phyloP scores from a whole-genome alignment of 1,139 yeast genomes.

The Spathaspora sp. region DNA sequence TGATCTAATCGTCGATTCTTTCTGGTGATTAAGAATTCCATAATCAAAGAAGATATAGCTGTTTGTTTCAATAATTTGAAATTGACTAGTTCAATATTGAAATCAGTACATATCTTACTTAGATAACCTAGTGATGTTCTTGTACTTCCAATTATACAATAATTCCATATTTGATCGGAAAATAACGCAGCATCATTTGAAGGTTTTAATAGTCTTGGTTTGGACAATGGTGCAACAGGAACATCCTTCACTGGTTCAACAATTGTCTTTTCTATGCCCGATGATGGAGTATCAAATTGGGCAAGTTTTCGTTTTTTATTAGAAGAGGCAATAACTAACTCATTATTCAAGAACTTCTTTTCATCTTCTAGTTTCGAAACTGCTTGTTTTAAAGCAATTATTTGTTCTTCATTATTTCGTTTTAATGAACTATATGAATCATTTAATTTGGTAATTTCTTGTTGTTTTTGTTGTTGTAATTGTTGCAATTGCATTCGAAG shows the following conservation, averaged over 20 bases:
- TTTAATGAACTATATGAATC: slow-evolving; percentile 29
- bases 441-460: slow-evolving; percentile 44
- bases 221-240: not conserved
- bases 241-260: not conserved
- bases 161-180: slow-evolving; percentile 37
- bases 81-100: slow-evolving; percentile 28
- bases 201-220: slow-evolving; percentile 22
- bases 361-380: slow-evolving; percentile 67
- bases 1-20: slow-evolving; percentile 46
- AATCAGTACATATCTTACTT: slow-evolving; percentile 43
- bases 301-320: slow-evolving; percentile 14
- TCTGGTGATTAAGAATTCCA: slow-evolving; percentile 39
- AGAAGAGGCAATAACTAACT: slow-evolving; percentile 26
- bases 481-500: slow-evolving; percentile 62
- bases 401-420: slow-evolving; percentile 39
- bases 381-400: slow-evolving; percentile 40
- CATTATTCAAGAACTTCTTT: slow-evolving; percentile 58
- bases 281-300: not conserved
- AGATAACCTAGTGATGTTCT: slow-evolving; percentile 51
- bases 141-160: slow-evolving; percentile 49
- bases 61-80: slow-evolving; percentile 29
- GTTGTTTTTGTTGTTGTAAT: slow-evolving; percentile 42
- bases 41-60: slow-evolving; percentile 32
- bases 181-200: slow-evolving; percentile 37
- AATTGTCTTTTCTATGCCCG: not conserved